Evolutionary conservation across 1,284 basidiomycete genomes (phyloP), one percentile per base, ranked within the genome.

Genomic region (Cryptococcus deneoformans): DNA sequence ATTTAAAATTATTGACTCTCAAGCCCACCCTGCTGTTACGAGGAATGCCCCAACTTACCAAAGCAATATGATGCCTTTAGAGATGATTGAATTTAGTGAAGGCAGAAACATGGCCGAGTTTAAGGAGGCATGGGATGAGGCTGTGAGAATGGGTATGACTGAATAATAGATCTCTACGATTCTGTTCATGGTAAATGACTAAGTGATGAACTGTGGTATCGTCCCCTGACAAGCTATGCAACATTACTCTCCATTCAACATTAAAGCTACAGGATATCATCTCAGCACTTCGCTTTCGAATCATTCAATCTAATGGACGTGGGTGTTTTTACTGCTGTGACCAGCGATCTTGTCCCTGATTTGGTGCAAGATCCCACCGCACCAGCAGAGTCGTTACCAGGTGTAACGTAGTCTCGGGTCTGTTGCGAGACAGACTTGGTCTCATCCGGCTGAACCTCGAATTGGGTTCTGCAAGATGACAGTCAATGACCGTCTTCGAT

Each of bases 1-100:
- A 49, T 76, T 93, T 29, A 82, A 83, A 24, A 83, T 87, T n/a
- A 85, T 94, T 52, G 85, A 89, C 67, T 89, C 87, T 0, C 80
- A 80, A 1, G 75, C 82, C 12, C 88, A 92, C 72, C 88, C 86
- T 0, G 83, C 81, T 2, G 87, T 84, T 0, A 82, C 78, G 37
- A 79, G 82, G 52, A 89, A 85, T 61, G 84, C 85, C 2, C 90
- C 92, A 1, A 80, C 83, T 1, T 83, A 92, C 69, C 87, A 89
- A 63, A 87, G 90, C 68, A 97, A 96, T 71, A 95, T 95, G 89
- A 82, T 95, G 14, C 95, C 94, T 2, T 82, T 90, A 43, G 94
- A 98, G 69, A 88, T 90, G 11, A 79, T 96, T 20, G 84, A 83
- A 53, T 77, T 95, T 70, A 87, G 89, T 65, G 83, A 82, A 53